Conservation (phyloP, 179 eudicot species). For the Beta macrorhiza region DNA sequence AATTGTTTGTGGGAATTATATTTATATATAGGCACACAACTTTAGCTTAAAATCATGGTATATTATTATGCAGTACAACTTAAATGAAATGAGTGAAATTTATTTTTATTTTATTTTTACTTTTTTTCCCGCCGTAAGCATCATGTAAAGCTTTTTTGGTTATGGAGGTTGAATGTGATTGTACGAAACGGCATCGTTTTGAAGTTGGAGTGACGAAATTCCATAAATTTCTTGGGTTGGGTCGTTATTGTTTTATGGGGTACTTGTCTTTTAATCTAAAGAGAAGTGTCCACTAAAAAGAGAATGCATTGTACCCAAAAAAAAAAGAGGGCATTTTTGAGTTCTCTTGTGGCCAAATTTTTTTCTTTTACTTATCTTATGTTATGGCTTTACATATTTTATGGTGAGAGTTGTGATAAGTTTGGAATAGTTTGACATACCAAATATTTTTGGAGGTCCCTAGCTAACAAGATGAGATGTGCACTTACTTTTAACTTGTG, state of each 20-base stretch:
- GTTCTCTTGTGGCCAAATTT: constrained; percentile 21
- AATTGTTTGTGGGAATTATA: constrained; percentile 9
- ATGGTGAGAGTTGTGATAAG: constrained; percentile 21
- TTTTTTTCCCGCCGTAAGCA: constrained; percentile 36
- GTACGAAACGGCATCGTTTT: constrained; percentile 30
- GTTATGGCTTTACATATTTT: constrained; percentile 4
- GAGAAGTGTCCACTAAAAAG: constrained; percentile 23
- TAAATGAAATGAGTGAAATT: background rate
- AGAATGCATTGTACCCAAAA: constrained; percentile 5
- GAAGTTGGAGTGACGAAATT: constrained; percentile 35
- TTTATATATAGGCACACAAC: constrained; percentile 20
- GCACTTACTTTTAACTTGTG: constrained; percentile 14
- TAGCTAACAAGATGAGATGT: constrained; percentile 14
- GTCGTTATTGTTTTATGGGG: constrained; percentile 12
- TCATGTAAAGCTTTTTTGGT: constrained; percentile 19
- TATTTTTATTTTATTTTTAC: background rate
- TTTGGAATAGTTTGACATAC: constrained; percentile 24
- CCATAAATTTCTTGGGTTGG: constrained; percentile 2
- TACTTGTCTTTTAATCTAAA: constrained; percentile 25
- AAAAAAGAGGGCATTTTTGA: constrained; percentile 12
- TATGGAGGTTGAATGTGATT: constrained; percentile 19
- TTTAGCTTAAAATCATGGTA: constrained; percentile 20
- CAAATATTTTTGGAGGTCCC: constrained; percentile 12
- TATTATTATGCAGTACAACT: background rate
- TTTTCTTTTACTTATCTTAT: background rate